Conservation (phyloP, 2,329 filamentous ascomycete species). For the Hymenoscyphus scutula region DNA sequence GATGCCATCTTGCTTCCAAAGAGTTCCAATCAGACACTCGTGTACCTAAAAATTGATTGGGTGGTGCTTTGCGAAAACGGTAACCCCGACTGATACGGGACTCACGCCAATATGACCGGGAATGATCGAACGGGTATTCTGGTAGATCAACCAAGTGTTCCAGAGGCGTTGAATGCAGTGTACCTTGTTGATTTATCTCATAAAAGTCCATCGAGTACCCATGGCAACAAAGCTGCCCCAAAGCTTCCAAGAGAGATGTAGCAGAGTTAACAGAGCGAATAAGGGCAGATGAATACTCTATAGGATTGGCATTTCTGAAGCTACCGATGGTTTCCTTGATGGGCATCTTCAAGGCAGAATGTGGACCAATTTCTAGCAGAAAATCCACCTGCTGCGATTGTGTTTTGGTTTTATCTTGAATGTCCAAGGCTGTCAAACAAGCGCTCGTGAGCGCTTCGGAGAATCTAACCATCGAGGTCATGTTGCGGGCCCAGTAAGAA, state of each 20-base stretch:
- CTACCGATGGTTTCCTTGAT: constrained; percentile 39
- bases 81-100: constrained; percentile 8
- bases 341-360: constrained; percentile 35
- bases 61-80: constrained; percentile 40
- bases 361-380: constrained; percentile 36
- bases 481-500: background rate
- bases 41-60: constrained; percentile 47
- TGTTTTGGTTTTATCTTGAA: background rate
- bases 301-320: constrained; percentile 30
- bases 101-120: constrained; percentile 10
- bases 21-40: constrained; percentile 17
- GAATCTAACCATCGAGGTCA: background rate
- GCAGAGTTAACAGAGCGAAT: background rate
- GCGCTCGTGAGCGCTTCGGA: background rate
- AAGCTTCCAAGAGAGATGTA: background rate
- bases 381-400: too few relatives aligned
- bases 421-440: background rate
- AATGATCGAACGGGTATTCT: constrained; percentile 13
- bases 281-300: constrained; percentile 39
- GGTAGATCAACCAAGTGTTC: constrained; percentile 31
- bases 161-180: background rate
- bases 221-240: constrained; percentile 42
- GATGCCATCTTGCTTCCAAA: background rate
- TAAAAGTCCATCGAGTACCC: constrained; percentile 40
- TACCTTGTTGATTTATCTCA: background rate